Evolutionary conservation across 1,284 basidiomycete species (phyloP), one percentile per base, ranked within the genome.

Genomic region (Sporisorium graminicola): DNA sequence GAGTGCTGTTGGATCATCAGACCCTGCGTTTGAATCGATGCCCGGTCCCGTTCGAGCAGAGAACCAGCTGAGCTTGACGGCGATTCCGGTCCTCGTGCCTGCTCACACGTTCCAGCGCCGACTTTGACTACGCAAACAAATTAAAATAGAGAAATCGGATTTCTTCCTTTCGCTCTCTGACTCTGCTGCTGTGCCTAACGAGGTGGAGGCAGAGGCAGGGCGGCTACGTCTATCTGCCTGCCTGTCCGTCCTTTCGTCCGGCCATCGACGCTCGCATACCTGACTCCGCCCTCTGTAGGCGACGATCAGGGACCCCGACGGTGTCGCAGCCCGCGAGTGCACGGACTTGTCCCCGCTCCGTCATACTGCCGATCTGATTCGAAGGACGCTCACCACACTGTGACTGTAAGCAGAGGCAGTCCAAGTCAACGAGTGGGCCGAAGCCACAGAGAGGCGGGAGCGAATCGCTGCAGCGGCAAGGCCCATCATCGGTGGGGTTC

Each of bases 251-350:
- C 5, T n/a, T 10, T 10, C 29, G 49, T 50, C 46, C 33, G 31
- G 26, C 27, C 57, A 71, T 71, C 62, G 68, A 71, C 42, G 12
- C 40, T 24, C 54, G 67, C 62, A 60, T 59, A 24, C 16, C 20
- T 22, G 12, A n/a, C 14, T 26, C 55, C 33, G 47, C 37, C 35
- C 13, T 42, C 67, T 65, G 62, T 71, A 61, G 47, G 42, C 44
- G 68, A 62, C 68, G 63, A 71, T 71, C 68, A 55, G 56, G 20
- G 42, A 65, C n/a, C n/a, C n/a, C n/a, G n/a, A n/a, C n/a, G n/a
- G n/a, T n/a, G n/a, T n/a, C n/a, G 26, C n/a, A 22, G 26, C 26
- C 9, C 35, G 1, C 5, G 3, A 33, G 29, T 13, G 68, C 68
- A 65, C 62, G 62, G 58, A 50, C 68, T 59, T 37, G 13, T 47